These are phyloP conservation scores for Termitomyces sp. DNA, from an alignment of 768 basidiomycete species.

Conservation along the genomic window DNA sequence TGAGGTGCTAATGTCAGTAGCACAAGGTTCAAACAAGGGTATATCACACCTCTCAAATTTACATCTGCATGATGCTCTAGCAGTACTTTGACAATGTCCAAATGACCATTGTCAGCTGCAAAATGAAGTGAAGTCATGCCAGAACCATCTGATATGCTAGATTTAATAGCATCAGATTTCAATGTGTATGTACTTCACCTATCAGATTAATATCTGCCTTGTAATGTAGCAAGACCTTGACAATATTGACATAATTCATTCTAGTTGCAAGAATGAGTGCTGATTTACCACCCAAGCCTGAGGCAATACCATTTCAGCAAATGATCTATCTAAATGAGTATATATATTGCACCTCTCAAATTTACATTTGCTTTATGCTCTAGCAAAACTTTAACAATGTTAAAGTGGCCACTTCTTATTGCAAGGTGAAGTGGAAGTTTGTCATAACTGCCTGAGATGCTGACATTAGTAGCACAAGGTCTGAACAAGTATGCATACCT, in stretches of 20 bases:
- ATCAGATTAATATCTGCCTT: neutral
- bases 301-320: too few species aligned
- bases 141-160: neutral
- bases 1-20: neutral
- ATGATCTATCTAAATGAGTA: too few species aligned
- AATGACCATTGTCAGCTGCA: neutral
- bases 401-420: too few species aligned
- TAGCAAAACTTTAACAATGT: too few species aligned
- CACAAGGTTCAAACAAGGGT: neutral
- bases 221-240: neutral
- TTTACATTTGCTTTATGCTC: too few species aligned
- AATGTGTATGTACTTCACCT: neutral
- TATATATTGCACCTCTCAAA: too few species aligned
- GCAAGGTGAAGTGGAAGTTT: too few species aligned
- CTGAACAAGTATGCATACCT: too few species aligned
- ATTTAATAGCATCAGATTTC: neutral
- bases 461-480: too few species aligned
- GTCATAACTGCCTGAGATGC: too few species aligned
- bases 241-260: neutral
- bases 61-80: neutral
- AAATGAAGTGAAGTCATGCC: neutral
- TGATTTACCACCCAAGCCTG: too few species aligned
- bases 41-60: neutral
- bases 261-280: neutral
- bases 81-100: neutral